phyloP scores from a whole-genome alignment of 2,329 filamentous ascomycete genomes.

The Paraphoma chrysanthemicola region DNA sequence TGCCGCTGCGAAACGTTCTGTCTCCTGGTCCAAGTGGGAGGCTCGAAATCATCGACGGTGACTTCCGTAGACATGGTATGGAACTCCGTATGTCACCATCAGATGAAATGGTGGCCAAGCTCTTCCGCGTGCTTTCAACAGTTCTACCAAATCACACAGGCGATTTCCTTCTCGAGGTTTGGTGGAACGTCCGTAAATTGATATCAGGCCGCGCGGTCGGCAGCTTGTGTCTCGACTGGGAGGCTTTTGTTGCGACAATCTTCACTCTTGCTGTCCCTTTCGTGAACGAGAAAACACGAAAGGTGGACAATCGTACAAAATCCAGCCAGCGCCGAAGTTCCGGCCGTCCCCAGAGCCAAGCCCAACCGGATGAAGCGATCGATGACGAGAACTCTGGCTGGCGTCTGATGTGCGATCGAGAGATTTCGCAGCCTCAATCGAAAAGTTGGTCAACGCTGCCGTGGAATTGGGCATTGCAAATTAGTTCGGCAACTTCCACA shows the following conservation, averaged over 20 bases:
- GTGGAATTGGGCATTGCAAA: slow-evolving; percentile 45
- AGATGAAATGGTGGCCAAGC: slow-evolving; percentile 33
- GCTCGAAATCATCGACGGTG: slow-evolving; percentile 42
- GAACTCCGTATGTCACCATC: slow-evolving; percentile 39
- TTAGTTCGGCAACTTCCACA: slow-evolving; percentile 26
- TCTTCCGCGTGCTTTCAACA: slow-evolving; percentile 41
- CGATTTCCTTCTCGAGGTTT: slow-evolving; percentile 47
- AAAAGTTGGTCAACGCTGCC: slow-evolving; percentile 42
- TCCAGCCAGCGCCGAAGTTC: slow-evolving; percentile 29
- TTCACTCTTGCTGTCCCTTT: slow-evolving; percentile 48
- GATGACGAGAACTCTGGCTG: slow-evolving; percentile 39
- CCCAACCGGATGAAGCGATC: slow-evolving; percentile 28
- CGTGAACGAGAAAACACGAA: slow-evolving; percentile 38
- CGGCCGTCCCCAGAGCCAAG: slow-evolving; percentile 30
- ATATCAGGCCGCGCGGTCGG: slow-evolving; percentile 17
- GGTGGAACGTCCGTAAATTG: slow-evolving; percentile 45
- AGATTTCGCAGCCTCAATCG: slow-evolving; percentile 27
- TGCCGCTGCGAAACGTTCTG: slow-evolving; percentile 30
- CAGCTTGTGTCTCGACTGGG: slow-evolving; percentile 39
- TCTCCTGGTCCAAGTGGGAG: slow-evolving; percentile 33
- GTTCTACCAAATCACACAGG: slow-evolving; percentile 45
- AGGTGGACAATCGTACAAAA: slow-evolving; percentile 23
- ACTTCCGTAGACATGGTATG: slow-evolving; percentile 40
- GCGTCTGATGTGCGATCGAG: slow-evolving; percentile 42
- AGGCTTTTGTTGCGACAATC: slow-evolving; percentile 50